A percentile compares a stretch with the other conserved stretches of the same genome.
These are phyloP conservation scores for Cryptococcus hybrid DNA, from an alignment of 1,284 basidiomycete genomes.

Conservation along the genomic window DNA sequence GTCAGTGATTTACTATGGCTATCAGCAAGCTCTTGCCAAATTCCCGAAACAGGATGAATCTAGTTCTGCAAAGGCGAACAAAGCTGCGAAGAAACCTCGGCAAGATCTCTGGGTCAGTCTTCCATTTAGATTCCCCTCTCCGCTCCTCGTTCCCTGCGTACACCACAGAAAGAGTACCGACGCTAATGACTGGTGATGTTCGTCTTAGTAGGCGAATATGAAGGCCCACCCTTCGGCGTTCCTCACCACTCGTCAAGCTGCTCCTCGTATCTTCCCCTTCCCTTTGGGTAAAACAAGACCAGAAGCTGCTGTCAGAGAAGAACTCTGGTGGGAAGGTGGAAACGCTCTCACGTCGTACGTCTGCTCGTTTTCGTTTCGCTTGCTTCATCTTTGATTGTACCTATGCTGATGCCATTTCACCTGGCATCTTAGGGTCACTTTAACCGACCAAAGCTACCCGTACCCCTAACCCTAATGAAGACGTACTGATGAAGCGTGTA, in stretches of 20 bases:
- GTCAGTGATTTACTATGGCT: conserved; percentile 35
- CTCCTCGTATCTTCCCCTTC: conserved; percentile 37
- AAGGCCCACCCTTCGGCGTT: conserved; percentile 38
- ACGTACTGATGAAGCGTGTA: conserved; percentile 22
- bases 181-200: too few species aligned
- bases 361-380: not conserved
- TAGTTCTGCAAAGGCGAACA: conserved; percentile 6
- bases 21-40: conserved; percentile 24
- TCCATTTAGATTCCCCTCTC: not conserved
- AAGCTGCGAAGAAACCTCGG: conserved; percentile 18
- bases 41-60: conserved; percentile 16
- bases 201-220: conserved; percentile 23
- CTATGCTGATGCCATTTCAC: too few species aligned
- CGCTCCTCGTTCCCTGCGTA: too few species aligned
- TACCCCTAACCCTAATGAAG: conserved; percentile 16
- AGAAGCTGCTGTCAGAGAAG: conserved; percentile 33
- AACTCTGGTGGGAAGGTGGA: conserved; percentile 44
- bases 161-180: too few species aligned
- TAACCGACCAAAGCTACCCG: conserved; percentile 28
- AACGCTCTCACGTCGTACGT: conserved; percentile 42
- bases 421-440: conserved; percentile 30
- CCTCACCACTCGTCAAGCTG: conserved; percentile 35
- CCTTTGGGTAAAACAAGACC: conserved; percentile 36
- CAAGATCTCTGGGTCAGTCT: conserved; percentile 27
- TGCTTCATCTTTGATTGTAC: not conserved